These are phyloP conservation scores for Botrytis sinoallii DNA, from an alignment of 2,329 filamentous ascomycete species.

Conservation along the genomic window DNA sequence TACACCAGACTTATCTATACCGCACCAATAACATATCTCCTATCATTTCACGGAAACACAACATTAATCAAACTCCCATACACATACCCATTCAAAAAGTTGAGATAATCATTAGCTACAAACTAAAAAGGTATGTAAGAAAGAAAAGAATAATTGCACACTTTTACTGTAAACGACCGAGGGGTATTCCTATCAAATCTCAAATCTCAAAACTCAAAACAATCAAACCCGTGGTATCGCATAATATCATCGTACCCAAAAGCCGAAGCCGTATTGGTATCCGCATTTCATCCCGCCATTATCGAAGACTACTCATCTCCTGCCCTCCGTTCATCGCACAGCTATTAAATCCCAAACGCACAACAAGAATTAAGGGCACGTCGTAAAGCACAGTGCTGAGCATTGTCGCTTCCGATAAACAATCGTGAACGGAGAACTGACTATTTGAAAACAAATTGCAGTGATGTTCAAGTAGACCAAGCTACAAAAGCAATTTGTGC, in stretches of 20 bases:
- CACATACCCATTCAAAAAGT: not conserved
- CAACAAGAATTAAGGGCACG: not conserved
- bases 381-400: not conserved
- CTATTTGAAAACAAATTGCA: not conserved
- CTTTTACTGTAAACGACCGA: not conserved
- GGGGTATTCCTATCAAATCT: conserved; percentile 6
- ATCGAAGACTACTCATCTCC: no score
- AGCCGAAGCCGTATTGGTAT: not conserved
- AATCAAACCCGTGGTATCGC: not conserved
- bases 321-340: not conserved
- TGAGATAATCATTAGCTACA: not conserved
- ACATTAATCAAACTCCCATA: not conserved
- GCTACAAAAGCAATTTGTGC: conserved; percentile 30
- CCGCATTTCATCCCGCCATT: not conserved
- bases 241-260: not conserved
- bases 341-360: not conserved
- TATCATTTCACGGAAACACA: not conserved
- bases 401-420: not conserved
- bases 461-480: conserved; percentile 32
- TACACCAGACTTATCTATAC: not conserved
- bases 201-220: not conserved
- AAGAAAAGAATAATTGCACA: not conserved
- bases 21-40: not conserved
- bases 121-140: not conserved
- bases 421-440: not conserved